Conservation (phyloP, 306 rosid genomes). For the Pterocarpus santalinus region DNA sequence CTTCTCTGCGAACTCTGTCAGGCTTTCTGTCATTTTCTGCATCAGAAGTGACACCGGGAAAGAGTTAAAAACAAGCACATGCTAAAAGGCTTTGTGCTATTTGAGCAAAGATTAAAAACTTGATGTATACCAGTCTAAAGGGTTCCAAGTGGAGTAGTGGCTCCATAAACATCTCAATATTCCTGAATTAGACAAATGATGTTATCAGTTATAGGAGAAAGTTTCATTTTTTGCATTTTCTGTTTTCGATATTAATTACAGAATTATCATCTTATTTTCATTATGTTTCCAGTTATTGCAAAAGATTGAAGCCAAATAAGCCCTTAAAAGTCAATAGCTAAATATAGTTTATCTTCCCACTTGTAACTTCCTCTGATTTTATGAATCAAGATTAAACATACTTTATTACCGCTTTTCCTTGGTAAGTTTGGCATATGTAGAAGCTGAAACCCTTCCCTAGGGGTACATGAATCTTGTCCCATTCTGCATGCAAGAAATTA, state of each 20-base stretch:
- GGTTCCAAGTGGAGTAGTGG: slow-evolving; percentile 65
- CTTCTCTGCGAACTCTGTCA: slow-evolving; percentile 37
- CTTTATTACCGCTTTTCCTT: slow-evolving; percentile 75
- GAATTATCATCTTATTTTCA: too few species aligned
- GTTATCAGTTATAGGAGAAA: neutral
- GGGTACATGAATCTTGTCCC: slow-evolving; percentile 55
- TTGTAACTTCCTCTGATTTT: neutral
- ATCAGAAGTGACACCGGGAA: neutral
- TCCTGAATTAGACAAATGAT: slow-evolving; percentile 51
- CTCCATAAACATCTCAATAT: slow-evolving; percentile 69
- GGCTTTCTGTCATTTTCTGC: slow-evolving; percentile 56
- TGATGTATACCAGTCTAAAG: slow-evolving; percentile 57
- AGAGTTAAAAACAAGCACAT: neutral
- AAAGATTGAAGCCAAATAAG: too few species aligned
- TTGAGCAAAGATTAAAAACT: slow-evolving; percentile 9
- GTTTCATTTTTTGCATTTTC: neutral
- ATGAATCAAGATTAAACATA: slow-evolving; percentile 41
- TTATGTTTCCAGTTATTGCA: too few species aligned
- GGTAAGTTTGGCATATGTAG: slow-evolving; percentile 61
- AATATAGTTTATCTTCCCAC: neutral
- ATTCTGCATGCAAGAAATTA: slow-evolving; percentile 53
- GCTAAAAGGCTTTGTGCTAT: neutral
- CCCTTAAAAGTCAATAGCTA: too few species aligned
- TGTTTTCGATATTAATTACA: neutral
- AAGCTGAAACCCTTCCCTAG: slow-evolving; percentile 70